Evolutionary conservation across 1,139 yeast genomes (phyloP).

Genomic region (Trichomonascaceae sp.): DNA sequence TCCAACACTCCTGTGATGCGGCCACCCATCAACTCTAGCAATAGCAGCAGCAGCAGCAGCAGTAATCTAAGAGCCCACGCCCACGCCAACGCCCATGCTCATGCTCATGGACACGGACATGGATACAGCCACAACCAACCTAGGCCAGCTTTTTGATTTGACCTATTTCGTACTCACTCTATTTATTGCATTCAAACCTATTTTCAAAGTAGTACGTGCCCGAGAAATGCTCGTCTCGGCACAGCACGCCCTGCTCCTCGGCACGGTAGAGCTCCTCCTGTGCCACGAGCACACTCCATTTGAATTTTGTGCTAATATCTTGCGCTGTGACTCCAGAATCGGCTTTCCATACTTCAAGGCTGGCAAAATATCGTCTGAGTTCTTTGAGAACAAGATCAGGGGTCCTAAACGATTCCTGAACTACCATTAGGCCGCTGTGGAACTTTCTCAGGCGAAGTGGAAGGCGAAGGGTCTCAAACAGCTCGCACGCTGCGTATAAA

Average conservation of each 20-base stretch:
- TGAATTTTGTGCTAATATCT: slow-evolving; percentile 40
- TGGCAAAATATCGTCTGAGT: slow-evolving; percentile 23
- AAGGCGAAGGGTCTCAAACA: slow-evolving; percentile 34
- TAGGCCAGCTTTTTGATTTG: too few species aligned
- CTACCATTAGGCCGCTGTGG: slow-evolving; percentile 32
- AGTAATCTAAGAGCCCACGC: too few species aligned
- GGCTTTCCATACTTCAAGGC: slow-evolving; percentile 15
- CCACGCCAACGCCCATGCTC: too few species aligned
- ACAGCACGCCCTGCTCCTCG: slow-evolving; percentile 41
- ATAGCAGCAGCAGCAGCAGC: too few species aligned
- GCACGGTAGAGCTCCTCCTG: slow-evolving; percentile 55
- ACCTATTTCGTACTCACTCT: not conserved
- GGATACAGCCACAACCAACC: too few species aligned
- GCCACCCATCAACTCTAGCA: too few species aligned
- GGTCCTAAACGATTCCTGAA: slow-evolving; percentile 31
- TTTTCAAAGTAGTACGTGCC: slow-evolving; percentile 36
- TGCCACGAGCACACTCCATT: slow-evolving; percentile 61
- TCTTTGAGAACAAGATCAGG: slow-evolving; percentile 23
- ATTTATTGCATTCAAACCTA: slow-evolving; percentile 7
- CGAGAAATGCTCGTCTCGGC: slow-evolving; percentile 52
- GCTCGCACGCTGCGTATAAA: slow-evolving; percentile 36
- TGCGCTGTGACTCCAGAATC: slow-evolving; percentile 30
- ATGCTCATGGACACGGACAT: too few species aligned
- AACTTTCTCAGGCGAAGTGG: slow-evolving; percentile 32
- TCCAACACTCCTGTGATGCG: too few species aligned